Evolutionary conservation across 495 filamentous ascomycete genomes (phyloP), one percentile per base, ranked within the genome.

Genomic region (Aspergillus kassunensis): DNA sequence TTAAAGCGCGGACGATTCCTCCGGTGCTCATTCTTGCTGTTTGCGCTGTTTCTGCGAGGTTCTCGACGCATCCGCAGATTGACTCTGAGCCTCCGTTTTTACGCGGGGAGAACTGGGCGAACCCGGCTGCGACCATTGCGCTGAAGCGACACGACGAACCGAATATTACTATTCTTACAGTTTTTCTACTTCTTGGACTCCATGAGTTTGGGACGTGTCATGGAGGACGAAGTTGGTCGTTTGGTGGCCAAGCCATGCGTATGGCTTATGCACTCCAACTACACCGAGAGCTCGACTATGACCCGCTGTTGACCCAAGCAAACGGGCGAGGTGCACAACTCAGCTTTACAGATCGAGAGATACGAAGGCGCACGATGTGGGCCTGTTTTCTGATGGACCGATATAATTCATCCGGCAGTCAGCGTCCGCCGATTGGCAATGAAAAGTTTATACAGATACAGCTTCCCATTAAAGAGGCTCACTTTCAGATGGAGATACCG

Each of bases 151-250:
- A 95, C 58, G 91, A 96, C 66, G 89, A 89, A 66, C 92, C 93
- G 0, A 98, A 96, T 60, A 95, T 98, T 46, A 96, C 91, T 2
- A 96, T 93, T 23, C 71, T 98, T 24, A 95, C 90, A 12, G 90
- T 90, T 18, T 83, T 95, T 47, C 60, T 97, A 15, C 81, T 97
- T 13, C 77, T 98, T 40, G 90, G 91, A 12, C 73, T 98, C 41
- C 93, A 98, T 62, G 91, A 96, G 60, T 96, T 98, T 58, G 93
- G 93, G 24, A 97, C 93, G 36, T 97, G 93, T 63, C 91, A 97
- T 64, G 93, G 93, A 53, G 92, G 93, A 10, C 79, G 91, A 53
- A 96, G 90, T 62, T 98, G 93, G 93, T 89, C 93, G 43, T 80
- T 96, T 56, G 90, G 90, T 31, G 93, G 93, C 1, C 91, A 96